Conservation (phyloP, 2,329 filamentous ascomycete genomes). For the Pleomassaria siparia region DNA sequence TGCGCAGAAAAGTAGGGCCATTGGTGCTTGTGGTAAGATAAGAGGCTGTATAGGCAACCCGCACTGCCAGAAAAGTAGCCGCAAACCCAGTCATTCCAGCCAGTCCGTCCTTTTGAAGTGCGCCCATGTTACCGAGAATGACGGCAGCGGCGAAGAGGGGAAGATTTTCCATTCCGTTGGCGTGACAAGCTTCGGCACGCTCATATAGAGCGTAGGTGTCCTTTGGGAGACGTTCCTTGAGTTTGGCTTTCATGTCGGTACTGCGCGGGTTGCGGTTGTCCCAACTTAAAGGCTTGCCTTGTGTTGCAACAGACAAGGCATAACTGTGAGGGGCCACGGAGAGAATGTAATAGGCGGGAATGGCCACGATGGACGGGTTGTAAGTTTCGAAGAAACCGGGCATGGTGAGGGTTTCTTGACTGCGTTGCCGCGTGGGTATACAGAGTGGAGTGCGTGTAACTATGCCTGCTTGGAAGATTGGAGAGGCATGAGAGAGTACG, state of each 20-base stretch:
- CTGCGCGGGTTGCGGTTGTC: slow-evolving; percentile 50
- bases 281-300: slow-evolving; percentile 39
- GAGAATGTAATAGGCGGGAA: slow-evolving; percentile 49
- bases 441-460: too few relatives aligned
- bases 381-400: slow-evolving; percentile 22
- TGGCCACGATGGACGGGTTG: slow-evolving; percentile 47
- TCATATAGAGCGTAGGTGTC: slow-evolving; percentile 46
- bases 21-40: slow-evolving; percentile 38
- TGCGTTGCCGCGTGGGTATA: too few relatives aligned
- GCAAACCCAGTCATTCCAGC: slow-evolving; percentile 40
- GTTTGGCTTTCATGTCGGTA: slow-evolving; percentile 31
- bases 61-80: slow-evolving; percentile 38
- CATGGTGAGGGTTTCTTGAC: slow-evolving; percentile 10
- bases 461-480: too few relatives aligned
- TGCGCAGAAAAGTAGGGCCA: slow-evolving; percentile 19
- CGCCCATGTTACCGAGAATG: slow-evolving; percentile 47
- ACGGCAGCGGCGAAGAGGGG: slow-evolving; percentile 48
- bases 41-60: slow-evolving; percentile 41
- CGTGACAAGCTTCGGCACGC: slow-evolving; percentile 49
- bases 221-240: slow-evolving; percentile 42
- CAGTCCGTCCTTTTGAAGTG: slow-evolving; percentile 27
- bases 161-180: slow-evolving; percentile 52
- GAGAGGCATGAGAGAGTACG: too few relatives aligned
- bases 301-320: slow-evolving; percentile 40
- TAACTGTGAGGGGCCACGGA: slow-evolving; percentile 45